Base-by-base conservation (phyloP, 257 asterid genomes). In the Capsicum baccatum region DNA sequence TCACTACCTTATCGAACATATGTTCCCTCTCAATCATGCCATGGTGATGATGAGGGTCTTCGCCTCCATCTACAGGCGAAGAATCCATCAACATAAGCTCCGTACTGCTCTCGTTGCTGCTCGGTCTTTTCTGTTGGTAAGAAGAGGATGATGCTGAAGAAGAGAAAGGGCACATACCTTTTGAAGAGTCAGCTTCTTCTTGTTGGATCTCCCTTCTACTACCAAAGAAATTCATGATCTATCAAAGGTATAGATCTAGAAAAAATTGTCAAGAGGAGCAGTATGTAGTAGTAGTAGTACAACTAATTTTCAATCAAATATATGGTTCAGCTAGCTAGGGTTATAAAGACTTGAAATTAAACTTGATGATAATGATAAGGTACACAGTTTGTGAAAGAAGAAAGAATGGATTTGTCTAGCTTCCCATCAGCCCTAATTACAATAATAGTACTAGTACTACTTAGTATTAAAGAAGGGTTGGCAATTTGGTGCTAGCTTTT, bases 1-100 rank as follows among this genome's bases (percentile, higher is more conserved):
- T 96, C 6, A 96, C 99, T 1, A 94, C 99, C 82, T 96, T 96
- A 81, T 96, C 99, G 79, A 96, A 96, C 99, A 96, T 96, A 86
- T 96, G 99, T 85, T 96, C 98, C 39, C 92, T 86, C 86, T 94
- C 94, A 7, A 90, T 83, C 13, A 35, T n/a, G 7, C 52, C 52
- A 39, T 2, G 42, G 5, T 39, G 42, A 39, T 39, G 42, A 2
- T 39, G 42, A 39, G 3, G 42, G 42, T 39, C 42, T 39, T 39
- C 42, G 42, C 42, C 42, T 39, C 42, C 42, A 21, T 44, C 35
- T n/a, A 1, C 10, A 60, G 16, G 9, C 0, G 81, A 76, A 21
- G 63, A 76, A 76, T 76, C 81, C 81, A 76, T 76, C 48, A 76
- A 76, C 81, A 52, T 52, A 26, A 76, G 63, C 63, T 76, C 81